Percentiles rank a stretch among this genome's conserved stretches.
phyloP scores from a whole-genome alignment of 1,139 yeast genomes.

The Kodamaea sp. region DNA sequence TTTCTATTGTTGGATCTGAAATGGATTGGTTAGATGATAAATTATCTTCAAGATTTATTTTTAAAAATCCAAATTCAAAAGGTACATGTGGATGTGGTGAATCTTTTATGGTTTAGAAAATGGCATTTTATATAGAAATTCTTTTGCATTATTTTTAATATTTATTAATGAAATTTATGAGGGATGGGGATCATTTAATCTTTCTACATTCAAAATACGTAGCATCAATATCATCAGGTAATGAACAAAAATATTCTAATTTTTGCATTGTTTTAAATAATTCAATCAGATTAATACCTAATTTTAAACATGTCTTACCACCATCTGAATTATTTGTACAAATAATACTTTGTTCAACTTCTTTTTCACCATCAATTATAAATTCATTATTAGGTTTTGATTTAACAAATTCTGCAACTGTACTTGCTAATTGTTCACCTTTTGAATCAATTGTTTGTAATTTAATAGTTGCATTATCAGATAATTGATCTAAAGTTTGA shows the following conservation, averaged over 20 bases:
- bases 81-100: constrained; percentile 99
- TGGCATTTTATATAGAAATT: constrained; percentile 3
- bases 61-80: constrained; percentile 91
- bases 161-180: neutral
- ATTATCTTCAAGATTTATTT: constrained; percentile 81
- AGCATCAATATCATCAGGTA: constrained; percentile 45
- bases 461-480: constrained; percentile 15
- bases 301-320: constrained; percentile 46
- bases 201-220: constrained; percentile 49
- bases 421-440: constrained; percentile 5
- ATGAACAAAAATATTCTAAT: constrained; percentile 43
- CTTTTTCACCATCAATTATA: constrained; percentile 45
- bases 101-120: constrained; percentile 79
- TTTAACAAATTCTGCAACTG: constrained; percentile 20
- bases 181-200: constrained; percentile 18
- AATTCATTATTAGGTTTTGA: constrained; percentile 33
- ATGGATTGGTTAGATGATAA: constrained; percentile 99
- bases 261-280: constrained; percentile 47
- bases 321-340: constrained; percentile 38
- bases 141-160: too few relatives aligned
- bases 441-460: constrained; percentile 11
- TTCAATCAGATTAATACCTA: constrained; percentile 35
- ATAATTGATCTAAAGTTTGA: constrained; percentile 36
- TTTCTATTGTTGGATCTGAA: constrained; percentile 92
- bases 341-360: constrained; percentile 37